Base-by-base conservation (phyloP, 306 rosid species). In the Trifolium repens region DNA sequence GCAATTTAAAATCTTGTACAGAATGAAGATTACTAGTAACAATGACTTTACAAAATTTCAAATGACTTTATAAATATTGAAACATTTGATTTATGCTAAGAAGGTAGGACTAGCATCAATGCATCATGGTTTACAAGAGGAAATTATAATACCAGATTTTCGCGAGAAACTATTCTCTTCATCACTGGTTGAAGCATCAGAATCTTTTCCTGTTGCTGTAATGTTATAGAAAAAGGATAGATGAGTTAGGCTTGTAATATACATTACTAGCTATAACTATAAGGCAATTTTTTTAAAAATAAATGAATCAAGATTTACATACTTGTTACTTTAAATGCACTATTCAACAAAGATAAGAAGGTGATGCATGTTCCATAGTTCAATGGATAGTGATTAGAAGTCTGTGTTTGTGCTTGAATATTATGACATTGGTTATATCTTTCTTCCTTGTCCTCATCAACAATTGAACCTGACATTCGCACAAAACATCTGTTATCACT, bases 331-430 rank as follows among this genome's bases (percentile, higher is more conserved):
- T 67, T 72, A 67, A 75, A 4, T n/a, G 43, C 16, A 3, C 15
- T 32, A 68, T 72, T 85, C 44, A 63, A 73, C 35, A 27, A 50
- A 15, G 19, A 22, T 49, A 85, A 6, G 64, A 79, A 32, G 74
- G 16, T 9, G 42, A 65, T 13, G 80, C 86, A 82, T 46, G 86
- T 76, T 16, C 3, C 74, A 55, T 85, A 82, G 82, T 85, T 85
- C 54, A 39, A 32, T 39, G 89, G 86, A 66, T 37, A 72, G 42
- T 55, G 54, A 17, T 37, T 3, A 26, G 11, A 2, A 26, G 9
- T 60, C 34, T 69, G 2, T 17, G 47, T 19, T 7, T 63, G 72
- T 30, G 22, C 71, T 57, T 34, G 35, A 2, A 22, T 42, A 11
- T n/a, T 9, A 40, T 19, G 2, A 53, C 10, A 26, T 53, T 0